These are phyloP conservation scores for Monilinia aucupariae DNA, from an alignment of 2,329 filamentous ascomycete species.

Conservation along the genomic window DNA sequence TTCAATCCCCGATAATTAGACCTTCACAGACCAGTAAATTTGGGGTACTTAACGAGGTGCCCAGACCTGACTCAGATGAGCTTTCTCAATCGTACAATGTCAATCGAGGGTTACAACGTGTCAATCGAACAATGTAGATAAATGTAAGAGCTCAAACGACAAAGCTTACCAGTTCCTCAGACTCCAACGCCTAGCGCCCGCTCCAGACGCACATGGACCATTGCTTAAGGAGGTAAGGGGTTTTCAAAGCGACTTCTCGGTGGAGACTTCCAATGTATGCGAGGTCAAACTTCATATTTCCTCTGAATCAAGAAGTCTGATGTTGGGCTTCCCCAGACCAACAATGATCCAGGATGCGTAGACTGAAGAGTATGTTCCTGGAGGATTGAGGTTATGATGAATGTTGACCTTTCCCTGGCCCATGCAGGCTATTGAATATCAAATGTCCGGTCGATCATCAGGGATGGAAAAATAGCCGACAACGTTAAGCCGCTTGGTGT, in stretches of 20 bases:
- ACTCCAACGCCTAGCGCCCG: not conserved
- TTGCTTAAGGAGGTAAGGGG: not conserved
- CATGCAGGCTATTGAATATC: conserved; percentile 1
- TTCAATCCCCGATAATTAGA: not conserved
- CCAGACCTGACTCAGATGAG: not conserved
- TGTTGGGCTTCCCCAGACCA: not conserved
- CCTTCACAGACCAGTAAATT: not conserved
- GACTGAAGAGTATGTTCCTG: not conserved
- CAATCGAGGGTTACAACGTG: not conserved
- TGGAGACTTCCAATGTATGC: conserved; percentile 2
- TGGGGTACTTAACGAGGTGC: not conserved
- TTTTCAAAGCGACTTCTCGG: not conserved
- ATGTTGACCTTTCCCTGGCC: conserved; percentile 8
- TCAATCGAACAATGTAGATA: not conserved
- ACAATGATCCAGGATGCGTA: not conserved
- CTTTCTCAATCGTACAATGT: not conserved
- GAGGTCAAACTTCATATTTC: not conserved
- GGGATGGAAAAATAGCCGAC: conserved; percentile 12
- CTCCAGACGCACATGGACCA: not conserved
- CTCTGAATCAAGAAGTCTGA: not conserved
- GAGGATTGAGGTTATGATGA: not conserved
- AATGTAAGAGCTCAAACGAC: conserved; percentile 7
- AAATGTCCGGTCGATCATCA: conserved; percentile 8
- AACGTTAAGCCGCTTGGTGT: conserved; percentile 6
- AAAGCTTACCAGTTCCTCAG: not conserved